A percentile compares a stretch with the other conserved stretches of the same genome.
These are phyloP conservation scores for Chloranthus sessilifolius DNA, from an alignment of 164 flowering plant genomes.

Conservation along the genomic window DNA sequence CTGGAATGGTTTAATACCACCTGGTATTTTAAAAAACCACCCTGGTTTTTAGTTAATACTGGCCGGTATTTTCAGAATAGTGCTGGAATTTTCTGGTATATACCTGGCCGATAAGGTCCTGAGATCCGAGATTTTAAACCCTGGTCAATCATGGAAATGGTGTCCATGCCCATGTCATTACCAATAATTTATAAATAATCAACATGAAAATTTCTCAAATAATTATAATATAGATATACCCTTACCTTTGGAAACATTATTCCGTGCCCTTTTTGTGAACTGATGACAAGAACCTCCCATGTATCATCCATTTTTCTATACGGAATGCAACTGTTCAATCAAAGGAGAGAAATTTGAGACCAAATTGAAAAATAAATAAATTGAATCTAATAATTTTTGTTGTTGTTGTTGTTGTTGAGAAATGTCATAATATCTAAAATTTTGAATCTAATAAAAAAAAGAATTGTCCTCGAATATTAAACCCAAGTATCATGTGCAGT, in stretches of 20 bases:
- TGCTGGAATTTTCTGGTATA: too few relatives aligned
- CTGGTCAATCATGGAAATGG: too few relatives aligned
- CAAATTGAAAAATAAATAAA: too few relatives aligned
- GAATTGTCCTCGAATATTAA: neutral
- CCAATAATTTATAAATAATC: neutral
- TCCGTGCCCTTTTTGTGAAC: conserved; percentile 49
- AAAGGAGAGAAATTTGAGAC: neutral
- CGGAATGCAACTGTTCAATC: conserved; percentile 54
- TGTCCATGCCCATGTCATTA: neutral
- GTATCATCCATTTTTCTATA: conserved; percentile 28
- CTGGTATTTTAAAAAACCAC: too few relatives aligned
- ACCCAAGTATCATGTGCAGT: neutral
- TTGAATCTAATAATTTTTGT: neutral
- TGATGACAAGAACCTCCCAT: conserved; percentile 53
- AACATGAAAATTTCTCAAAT: neutral
- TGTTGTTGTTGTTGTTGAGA: neutral
- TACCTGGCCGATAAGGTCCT: too few relatives aligned
- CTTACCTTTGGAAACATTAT: conserved; percentile 86
- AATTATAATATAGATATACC: neutral
- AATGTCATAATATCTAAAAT: neutral
- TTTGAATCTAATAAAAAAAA: neutral
- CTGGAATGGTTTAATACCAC: too few relatives aligned
- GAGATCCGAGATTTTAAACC: too few relatives aligned
- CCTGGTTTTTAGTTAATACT: too few relatives aligned
- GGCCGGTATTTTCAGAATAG: too few relatives aligned